Base-by-base conservation (phyloP, 257 asterid species). In the Osmanthus fragrans region DNA sequence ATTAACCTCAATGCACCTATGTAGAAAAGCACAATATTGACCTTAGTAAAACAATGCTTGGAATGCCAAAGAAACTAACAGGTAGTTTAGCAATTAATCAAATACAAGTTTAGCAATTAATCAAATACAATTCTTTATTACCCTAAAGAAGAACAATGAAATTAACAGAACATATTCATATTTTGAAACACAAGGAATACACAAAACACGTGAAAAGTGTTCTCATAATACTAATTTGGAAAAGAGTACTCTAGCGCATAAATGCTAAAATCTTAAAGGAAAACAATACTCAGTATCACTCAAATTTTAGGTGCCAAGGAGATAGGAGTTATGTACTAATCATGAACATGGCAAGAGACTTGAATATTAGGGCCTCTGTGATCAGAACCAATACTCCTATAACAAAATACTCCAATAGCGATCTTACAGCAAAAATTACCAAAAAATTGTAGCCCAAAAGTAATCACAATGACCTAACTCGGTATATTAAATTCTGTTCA, bases 1-100 rank as follows among this genome's bases (percentile, higher is more conserved):
- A 95, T 87, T 86, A 93, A 66, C 84, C 98, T 87, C 86, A 95
- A 82, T 30, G 97, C 64, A 81, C 99, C 98, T 95, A 80, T 64
- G 73, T 13, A 37, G 54, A 7, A 71, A 33, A 34, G 56, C 32
- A 33, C 73, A 83, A 19, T 2, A 73, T 73, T 25, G n/a, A 25
- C 30, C 70, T 78, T 25, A 73, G 25, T 6, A 32, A 2, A 64
- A 19, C 49, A 63, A 25, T 71, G 18, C 45, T 73, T 71, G 21
- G 19, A 72, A 63, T 30, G 66, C 56, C 60, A 68, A 63, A 54
- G 32, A 63, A 78, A 71, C 71, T 56, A 51, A 66, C 12, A 56
- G 33, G 4, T 32, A 2, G 36, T 25, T 63, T 27, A 0, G 69
- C 36, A 63, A 54, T 39, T 63, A 63, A 63, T 23, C 18, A 33